Conservation (phyloP, 2,329 filamentous ascomycete genomes). For the Claviceps sp. region DNA sequence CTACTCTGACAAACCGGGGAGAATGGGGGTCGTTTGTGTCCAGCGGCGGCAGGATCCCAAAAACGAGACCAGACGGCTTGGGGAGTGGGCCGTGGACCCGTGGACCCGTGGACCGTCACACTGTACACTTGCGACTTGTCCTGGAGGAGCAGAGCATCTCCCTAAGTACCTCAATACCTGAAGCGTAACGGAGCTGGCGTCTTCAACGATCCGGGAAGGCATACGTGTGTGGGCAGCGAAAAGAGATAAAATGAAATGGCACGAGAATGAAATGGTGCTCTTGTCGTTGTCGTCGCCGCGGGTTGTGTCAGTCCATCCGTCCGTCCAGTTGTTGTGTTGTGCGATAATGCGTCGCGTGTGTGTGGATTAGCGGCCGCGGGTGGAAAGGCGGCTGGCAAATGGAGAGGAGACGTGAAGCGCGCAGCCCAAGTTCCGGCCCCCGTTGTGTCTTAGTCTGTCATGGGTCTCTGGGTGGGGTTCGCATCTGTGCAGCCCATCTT, state of each 20-base stretch:
- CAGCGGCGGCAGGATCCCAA: background rate
- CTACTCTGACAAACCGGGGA: background rate
- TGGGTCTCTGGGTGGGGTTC: background rate
- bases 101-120: background rate
- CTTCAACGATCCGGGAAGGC: background rate
- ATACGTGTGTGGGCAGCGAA: background rate
- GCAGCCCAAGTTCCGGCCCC: background rate
- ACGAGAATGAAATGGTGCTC: background rate
- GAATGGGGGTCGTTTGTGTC: no score
- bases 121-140: background rate
- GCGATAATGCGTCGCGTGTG: background rate
- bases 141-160: no score
- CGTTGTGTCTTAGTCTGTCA: background rate
- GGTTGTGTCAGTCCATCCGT: background rate
- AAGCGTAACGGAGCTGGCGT: background rate
- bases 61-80: background rate
- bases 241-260: background rate
- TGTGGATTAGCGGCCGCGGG: background rate
- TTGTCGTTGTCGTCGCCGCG: background rate
- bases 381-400: conserved; percentile 2
- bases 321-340: background rate
- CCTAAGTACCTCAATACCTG: no score
- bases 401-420: background rate
- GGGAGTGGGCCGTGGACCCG: background rate
- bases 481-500: background rate